These are phyloP conservation scores for Neonothopanus nambi DNA, from an alignment of 1,284 basidiomycete genomes.

Conservation along the genomic window DNA sequence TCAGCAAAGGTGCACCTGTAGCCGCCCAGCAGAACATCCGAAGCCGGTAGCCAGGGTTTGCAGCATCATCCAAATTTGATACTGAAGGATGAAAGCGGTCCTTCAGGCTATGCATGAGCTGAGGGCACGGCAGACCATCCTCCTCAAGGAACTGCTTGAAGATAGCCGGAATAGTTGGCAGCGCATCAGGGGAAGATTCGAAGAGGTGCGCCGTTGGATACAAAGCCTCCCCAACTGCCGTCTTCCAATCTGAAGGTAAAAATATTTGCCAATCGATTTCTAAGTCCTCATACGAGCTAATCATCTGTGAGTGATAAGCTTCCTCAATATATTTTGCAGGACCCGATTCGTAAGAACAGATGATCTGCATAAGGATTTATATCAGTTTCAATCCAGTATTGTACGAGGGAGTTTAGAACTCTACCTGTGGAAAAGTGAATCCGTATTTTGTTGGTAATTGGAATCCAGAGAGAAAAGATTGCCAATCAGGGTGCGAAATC, in stretches of 20 bases:
- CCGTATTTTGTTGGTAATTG: not conserved
- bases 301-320: not conserved
- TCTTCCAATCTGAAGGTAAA: too few relatives aligned
- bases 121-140: not conserved
- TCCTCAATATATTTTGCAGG: not conserved
- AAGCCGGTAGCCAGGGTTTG: not conserved
- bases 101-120: not conserved
- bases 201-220: not conserved
- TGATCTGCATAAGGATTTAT: not conserved
- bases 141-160: constrained; percentile 4
- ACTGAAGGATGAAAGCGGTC: not conserved
- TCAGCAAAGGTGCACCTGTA: not conserved
- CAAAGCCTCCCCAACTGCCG: too few relatives aligned
- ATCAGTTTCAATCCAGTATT: not conserved
- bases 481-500: not conserved
- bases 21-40: constrained; percentile 8
- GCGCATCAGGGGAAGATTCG: not conserved
- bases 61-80: not conserved
- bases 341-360: not conserved
- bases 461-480: not conserved
- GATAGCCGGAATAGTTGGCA: not conserved
- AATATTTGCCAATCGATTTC: not conserved
- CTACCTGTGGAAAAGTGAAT: not conserved
- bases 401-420: too few relatives aligned
- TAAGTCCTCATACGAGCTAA: not conserved